Percentiles rank a stretch among this genome's conserved stretches.
phyloP scores from a whole-genome alignment of 495 filamentous ascomycete species.

The Chaetomium fimeti region DNA sequence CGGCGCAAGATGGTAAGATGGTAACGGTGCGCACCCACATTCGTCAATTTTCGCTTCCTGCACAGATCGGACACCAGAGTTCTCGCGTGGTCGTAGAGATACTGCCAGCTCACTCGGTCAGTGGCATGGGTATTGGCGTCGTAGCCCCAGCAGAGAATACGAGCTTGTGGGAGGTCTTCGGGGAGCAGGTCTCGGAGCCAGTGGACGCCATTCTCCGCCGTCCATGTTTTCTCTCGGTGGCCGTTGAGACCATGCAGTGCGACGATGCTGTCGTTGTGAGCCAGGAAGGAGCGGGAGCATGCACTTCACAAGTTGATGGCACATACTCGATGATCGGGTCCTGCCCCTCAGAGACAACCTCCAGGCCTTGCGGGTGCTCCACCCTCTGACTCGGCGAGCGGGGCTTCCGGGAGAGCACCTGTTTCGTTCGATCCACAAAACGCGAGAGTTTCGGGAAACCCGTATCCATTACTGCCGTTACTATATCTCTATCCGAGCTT shows the following conservation, averaged over 20 bases:
- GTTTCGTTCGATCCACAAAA: not conserved
- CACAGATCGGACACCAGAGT: slow-evolving; percentile 17
- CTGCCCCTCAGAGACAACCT: slow-evolving; percentile 1
- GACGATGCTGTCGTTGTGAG: slow-evolving; percentile 15
- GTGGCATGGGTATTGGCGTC: slow-evolving; percentile 24
- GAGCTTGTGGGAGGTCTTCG: slow-evolving; percentile 30
- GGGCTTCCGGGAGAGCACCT: not conserved
- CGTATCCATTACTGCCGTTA: not conserved
- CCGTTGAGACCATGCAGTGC: slow-evolving; percentile 23
- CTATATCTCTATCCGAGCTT: not conserved
- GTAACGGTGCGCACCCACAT: slow-evolving; percentile 3
- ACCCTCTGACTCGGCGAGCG: not conserved
- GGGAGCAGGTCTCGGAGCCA: slow-evolving; percentile 41
- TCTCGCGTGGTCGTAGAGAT: slow-evolving; percentile 19
- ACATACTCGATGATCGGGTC: not conserved
- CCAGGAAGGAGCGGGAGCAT: not conserved
- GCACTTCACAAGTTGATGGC: not conserved
- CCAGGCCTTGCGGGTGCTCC: not conserved
- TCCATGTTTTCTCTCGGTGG: slow-evolving; percentile 20
- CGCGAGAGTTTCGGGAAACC: not conserved
- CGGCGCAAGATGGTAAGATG: not conserved
- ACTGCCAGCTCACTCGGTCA: slow-evolving; percentile 7
- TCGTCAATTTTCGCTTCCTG: slow-evolving; percentile 13
- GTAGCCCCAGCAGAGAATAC: slow-evolving; percentile 40
- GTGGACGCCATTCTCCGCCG: not conserved